Evolutionary conservation across 2,329 filamentous ascomycete genomes (phyloP), one percentile per base, ranked within the genome.

Genomic region (Teratosphaeria gauchensis): DNA sequence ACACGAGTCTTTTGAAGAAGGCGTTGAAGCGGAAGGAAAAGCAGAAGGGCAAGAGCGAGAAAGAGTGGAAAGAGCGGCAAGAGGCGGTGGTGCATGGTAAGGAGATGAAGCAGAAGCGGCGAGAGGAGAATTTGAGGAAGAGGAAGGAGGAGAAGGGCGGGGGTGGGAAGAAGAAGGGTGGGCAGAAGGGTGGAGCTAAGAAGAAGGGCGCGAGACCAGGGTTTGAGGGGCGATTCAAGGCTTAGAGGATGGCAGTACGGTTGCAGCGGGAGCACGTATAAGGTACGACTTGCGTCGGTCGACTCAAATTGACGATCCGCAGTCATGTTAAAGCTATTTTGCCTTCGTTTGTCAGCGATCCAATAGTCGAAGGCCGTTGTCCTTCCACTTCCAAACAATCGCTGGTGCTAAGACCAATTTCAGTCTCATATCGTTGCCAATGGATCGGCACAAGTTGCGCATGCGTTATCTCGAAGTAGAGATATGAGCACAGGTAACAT

Each of bases 21-120:
- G 89, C 92, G 0, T 79, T 97, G 65, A 96, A 96, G 82, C 86
- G 92, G 65, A 95, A 96, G 78, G 90, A 96, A 69, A 84, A 86
- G 65, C 79, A 83, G 56, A 69, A 69, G 58, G 59, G 58, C 11
- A 69, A 69, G 60, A 62, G 61, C 35, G 66, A 62, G 54, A 62
- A 66, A 60, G 64, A 63, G 64, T 70, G 64, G 78, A 75, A 75
- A 57, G 77, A 79, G 59, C 68, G 78, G 16, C 67, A 76, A 21
- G 74, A 76, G 35, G 74, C 71, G 32, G 75, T 80, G 1, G 67
- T 74, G 53, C 77, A 79, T 66, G 74, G 76, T 58, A 75, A 76
- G 65, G 76, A 77, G 62, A 73, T 73, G 65, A 76, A 74, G 63
- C 76, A 80, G 68, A 79, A 78, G 74, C 77, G 75, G 71, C 71